A percentile compares a stretch with the other conserved stretches of the same genome.
These are phyloP conservation scores for Holtermanniella nyarrowii DNA, from an alignment of 768 basidiomycete species.

Conservation along the genomic window DNA sequence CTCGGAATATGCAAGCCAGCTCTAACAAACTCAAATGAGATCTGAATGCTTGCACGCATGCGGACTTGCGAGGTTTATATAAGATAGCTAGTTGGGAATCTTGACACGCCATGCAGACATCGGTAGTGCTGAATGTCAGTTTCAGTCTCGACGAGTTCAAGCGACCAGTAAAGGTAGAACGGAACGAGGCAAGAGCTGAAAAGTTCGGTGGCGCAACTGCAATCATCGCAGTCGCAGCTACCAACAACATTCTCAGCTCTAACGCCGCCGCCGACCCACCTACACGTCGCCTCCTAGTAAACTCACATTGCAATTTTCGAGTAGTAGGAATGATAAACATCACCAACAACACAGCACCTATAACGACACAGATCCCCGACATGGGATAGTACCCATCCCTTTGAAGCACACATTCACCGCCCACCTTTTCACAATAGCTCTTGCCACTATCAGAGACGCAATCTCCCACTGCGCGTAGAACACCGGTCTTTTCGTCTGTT, in stretches of 20 bases:
- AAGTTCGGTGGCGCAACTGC: not conserved
- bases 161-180: not conserved
- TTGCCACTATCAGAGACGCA: conserved; percentile 92
- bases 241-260: too few species aligned
- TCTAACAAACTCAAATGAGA: too few species aligned
- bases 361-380: conserved; percentile 61
- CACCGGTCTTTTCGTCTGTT: not conserved
- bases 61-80: too few species aligned
- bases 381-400: conserved; percentile 88
- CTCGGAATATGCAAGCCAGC: too few species aligned
- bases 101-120: conserved; percentile 33
- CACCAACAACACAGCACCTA: conserved; percentile 65
- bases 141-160: not conserved
- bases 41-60: too few species aligned
- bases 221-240: too few species aligned
- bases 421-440: conserved; percentile 58
- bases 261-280: too few species aligned
- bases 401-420: conserved; percentile 70
- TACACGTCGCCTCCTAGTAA: too few species aligned
- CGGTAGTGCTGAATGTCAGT: conserved; percentile 19
- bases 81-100: conserved; percentile 23
- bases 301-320: conserved; percentile 70
- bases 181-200: not conserved
- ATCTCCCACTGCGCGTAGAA: conserved; percentile 52
- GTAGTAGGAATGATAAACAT: conserved; percentile 75